Evolutionary conservation across 129 eudicot species (phyloP), one percentile per base, ranked within the genome.

Genomic region (Pittosporum tobira): DNA sequence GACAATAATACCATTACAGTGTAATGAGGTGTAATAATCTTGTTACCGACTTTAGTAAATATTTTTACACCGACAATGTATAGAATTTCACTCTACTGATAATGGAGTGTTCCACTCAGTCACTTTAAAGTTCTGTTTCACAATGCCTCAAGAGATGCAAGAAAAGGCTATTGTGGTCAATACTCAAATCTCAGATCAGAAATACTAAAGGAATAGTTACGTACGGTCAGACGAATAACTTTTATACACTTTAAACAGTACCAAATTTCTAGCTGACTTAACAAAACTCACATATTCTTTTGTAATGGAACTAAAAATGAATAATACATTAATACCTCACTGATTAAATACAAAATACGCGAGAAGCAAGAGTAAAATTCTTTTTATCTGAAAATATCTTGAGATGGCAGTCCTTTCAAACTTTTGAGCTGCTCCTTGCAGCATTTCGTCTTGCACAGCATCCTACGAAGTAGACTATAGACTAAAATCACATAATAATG

Each of bases 391-490:
- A 26, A 14, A 30, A 13, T 47, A 45, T 66, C 23, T 12, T 12
- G 63, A 64, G 34, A 62, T 27, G 40, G 43, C 21, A 29, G 22
- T 38, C 36, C 48, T 69, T 65, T 88, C 75, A 85, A 70, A 69
- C 73, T 82, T 89, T 89, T 3, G 81, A 73, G 67, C 51, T 51
- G 43, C 68, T 77, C 21, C 78, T 62, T 16, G 81, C 81, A 53
- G 98, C 98, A 69, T 83, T 73, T 66, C 83, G 71, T 76, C 95
- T 77, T 34, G 97, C 95, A 67, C 94, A 90, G 57, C 95, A 85
- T 62, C 97, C 95, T 54, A 90, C 88, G 54, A 90, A 85, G 82
- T 90, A 90, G 59, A 85, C 59, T 59, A 77, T 69, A 10, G 94
- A 77, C 98, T 85, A 78, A 13, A 31, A 51, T 16, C n/a, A 71